Evolutionary conservation across 2,329 filamentous ascomycete genomes (phyloP).

Genomic region (Pseudogymnoascus sp.): DNA sequence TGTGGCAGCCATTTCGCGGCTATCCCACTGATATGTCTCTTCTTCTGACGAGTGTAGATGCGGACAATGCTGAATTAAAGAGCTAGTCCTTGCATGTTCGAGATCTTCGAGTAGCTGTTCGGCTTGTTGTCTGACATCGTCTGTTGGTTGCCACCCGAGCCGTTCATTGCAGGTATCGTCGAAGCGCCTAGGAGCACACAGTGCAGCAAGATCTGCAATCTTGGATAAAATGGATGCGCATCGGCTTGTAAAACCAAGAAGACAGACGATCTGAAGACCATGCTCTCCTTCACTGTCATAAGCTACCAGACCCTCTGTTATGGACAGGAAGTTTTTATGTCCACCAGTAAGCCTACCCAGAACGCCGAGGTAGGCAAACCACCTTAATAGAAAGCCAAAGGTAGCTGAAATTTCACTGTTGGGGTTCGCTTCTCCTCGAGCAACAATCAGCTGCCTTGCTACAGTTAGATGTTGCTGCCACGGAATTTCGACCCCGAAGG

Average conservation of each 20-base stretch:
- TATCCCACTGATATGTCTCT: constrained; percentile 49
- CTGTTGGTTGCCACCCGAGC: constrained; percentile 52
- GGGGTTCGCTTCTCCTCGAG: constrained; percentile 46
- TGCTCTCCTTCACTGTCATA: constrained; percentile 50
- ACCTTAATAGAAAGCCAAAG: constrained; percentile 62
- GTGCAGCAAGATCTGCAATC: constrained; percentile 63
- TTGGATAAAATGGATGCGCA: constrained; percentile 66
- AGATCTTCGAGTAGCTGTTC: constrained; percentile 56
- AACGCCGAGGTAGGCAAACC: constrained; percentile 80
- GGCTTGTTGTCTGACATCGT: constrained; percentile 50
- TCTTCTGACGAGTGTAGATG: constrained; percentile 45
- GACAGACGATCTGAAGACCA: constrained; percentile 69
- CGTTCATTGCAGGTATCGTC: constrained; percentile 44
- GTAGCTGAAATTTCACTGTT: constrained; percentile 54
- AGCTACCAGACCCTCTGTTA: constrained; percentile 32
- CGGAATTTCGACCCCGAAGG: constrained; percentile 71
- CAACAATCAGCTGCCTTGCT: constrained; percentile 67
- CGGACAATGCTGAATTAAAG: constrained; percentile 34
- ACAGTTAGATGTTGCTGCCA: constrained; percentile 76
- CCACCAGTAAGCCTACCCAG: constrained; percentile 65
- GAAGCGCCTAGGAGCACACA: constrained; percentile 62
- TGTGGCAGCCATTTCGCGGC: constrained; percentile 60
- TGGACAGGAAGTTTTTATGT: constrained; percentile 29
- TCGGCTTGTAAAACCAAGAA: constrained; percentile 69
- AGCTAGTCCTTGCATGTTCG: constrained; percentile 45